These are phyloP conservation scores for Basidioascus undulatus DNA, from an alignment of 768 basidiomycete genomes.

Conservation along the genomic window DNA sequence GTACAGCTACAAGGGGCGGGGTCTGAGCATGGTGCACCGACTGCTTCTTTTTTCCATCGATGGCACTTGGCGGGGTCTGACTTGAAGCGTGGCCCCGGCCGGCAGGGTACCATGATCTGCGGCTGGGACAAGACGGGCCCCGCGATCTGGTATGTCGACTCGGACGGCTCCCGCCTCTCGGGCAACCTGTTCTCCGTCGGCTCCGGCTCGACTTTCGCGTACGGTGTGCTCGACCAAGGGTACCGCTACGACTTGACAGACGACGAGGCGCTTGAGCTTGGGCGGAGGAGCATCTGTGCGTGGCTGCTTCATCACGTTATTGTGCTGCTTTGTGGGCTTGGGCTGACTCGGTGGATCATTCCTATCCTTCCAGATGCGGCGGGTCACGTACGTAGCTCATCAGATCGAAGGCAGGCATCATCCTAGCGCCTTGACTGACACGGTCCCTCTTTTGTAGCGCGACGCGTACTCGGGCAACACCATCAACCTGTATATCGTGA, in stretches of 20 bases:
- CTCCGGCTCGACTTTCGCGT: slow-evolving; percentile 95
- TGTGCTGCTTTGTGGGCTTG: neutral
- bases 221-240: slow-evolving; percentile 90
- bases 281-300: slow-evolving; percentile 78
- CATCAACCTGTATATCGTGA: slow-evolving; percentile 85
- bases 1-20: slow-evolving; percentile 97
- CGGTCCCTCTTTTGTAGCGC: neutral
- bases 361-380: neutral
- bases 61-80: too few relatives aligned
- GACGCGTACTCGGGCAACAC: slow-evolving; percentile 92
- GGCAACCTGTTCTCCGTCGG: slow-evolving; percentile 98
- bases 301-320: slow-evolving; percentile 61
- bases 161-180: slow-evolving; percentile 81
- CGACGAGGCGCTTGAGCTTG: slow-evolving; percentile 84
- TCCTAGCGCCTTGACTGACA: too few relatives aligned
- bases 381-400: too few relatives aligned
- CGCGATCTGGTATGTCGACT: slow-evolving; percentile 89
- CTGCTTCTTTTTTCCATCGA: neutral
- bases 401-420: too few relatives aligned
- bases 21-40: slow-evolving; percentile 93
- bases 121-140: slow-evolving; percentile 99
- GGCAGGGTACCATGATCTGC: slow-evolving; percentile 94
- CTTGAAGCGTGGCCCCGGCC: too few relatives aligned
- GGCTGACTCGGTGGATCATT: neutral
- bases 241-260: slow-evolving; percentile 80